Evolutionary conservation across 208 protist genomes (phyloP).

Genomic region (Trypanosoma congolense): DNA sequence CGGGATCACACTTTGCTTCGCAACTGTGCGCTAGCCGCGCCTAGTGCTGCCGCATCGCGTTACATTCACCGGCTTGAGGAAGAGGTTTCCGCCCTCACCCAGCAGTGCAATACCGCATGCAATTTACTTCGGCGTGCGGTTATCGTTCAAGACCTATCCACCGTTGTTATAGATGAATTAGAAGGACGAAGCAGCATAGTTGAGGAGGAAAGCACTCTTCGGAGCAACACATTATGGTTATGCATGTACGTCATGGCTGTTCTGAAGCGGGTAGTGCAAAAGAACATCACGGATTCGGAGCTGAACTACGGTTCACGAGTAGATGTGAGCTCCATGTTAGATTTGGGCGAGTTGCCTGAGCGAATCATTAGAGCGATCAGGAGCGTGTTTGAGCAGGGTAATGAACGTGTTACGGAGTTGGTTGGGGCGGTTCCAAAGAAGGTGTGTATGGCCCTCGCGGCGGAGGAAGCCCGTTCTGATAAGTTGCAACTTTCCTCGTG

Average conservation of each 20-base stretch:
- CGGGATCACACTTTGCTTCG: not conserved
- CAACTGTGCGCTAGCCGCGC: not conserved
- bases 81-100: conserved; percentile 24
- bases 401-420: conserved; percentile 22
- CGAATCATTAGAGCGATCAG: not conserved
- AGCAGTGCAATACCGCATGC: conserved; percentile 22
- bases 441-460: conserved; percentile 18
- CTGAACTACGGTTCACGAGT: not conserved
- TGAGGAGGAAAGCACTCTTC: conserved; percentile 1
- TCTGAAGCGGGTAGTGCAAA: conserved; percentile 1
- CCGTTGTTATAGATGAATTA: conserved; percentile 5
- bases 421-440: conserved; percentile 28
- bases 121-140: conserved; percentile 16
- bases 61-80: conserved; percentile 34
- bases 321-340: conserved; percentile 7
- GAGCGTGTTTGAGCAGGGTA: conserved; percentile 1
- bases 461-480: not conserved
- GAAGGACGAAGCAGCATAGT: conserved; percentile 1
- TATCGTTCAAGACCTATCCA: conserved; percentile 8
- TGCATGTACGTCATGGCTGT: conserved; percentile 5
- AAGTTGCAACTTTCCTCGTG: not conserved
- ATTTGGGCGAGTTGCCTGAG: not conserved
- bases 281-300: not conserved
- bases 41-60: conserved; percentile 1
- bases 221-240: conserved; percentile 1